phyloP scores from a whole-genome alignment of 176 grass and related monocot species.

The Elaeis guineensis region DNA sequence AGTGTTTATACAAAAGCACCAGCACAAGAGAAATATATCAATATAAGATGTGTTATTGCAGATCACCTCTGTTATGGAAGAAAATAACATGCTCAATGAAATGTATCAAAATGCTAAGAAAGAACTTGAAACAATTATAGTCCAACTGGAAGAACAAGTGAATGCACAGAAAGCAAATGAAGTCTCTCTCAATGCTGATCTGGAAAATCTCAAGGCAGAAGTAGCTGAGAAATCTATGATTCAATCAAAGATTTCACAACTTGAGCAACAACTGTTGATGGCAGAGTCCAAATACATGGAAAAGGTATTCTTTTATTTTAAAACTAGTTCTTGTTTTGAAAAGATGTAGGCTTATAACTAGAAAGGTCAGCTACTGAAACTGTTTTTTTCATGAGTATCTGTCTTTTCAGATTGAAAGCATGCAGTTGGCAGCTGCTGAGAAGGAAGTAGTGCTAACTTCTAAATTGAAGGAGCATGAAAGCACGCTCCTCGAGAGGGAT shows the following conservation, averaged over 20 bases:
- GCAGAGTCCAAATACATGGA: slow-evolving; percentile 78
- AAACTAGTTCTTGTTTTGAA: too few relatives aligned
- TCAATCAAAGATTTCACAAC: slow-evolving; percentile 67
- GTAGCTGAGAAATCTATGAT: slow-evolving; percentile 56
- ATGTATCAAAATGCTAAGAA: slow-evolving; percentile 55
- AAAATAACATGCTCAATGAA: slow-evolving; percentile 51
- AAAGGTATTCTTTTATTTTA: slow-evolving; percentile 40
- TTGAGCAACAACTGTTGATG: slow-evolving; percentile 66
- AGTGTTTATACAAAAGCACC: slow-evolving; percentile 1
- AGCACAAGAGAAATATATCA: slow-evolving; percentile 10
- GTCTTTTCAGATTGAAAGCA: slow-evolving; percentile 59
- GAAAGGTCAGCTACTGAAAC: too few relatives aligned
- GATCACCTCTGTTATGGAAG: slow-evolving; percentile 44
- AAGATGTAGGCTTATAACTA: too few relatives aligned
- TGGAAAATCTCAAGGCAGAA: slow-evolving; percentile 13
- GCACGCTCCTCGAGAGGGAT: slow-evolving; percentile 47
- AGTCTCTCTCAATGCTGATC: neutral
- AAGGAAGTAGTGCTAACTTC: slow-evolving; percentile 48
- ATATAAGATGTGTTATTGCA: slow-evolving; percentile 18
- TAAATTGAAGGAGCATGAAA: slow-evolving; percentile 53
- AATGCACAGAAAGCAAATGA: slow-evolving; percentile 21
- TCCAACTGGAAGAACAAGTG: slow-evolving; percentile 61
- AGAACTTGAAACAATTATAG: slow-evolving; percentile 53
- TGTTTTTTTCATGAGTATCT: too few relatives aligned
- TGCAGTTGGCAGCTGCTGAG: slow-evolving; percentile 68